Conservation (phyloP, 768 basidiomycete species). For the Daedalea quercina region DNA sequence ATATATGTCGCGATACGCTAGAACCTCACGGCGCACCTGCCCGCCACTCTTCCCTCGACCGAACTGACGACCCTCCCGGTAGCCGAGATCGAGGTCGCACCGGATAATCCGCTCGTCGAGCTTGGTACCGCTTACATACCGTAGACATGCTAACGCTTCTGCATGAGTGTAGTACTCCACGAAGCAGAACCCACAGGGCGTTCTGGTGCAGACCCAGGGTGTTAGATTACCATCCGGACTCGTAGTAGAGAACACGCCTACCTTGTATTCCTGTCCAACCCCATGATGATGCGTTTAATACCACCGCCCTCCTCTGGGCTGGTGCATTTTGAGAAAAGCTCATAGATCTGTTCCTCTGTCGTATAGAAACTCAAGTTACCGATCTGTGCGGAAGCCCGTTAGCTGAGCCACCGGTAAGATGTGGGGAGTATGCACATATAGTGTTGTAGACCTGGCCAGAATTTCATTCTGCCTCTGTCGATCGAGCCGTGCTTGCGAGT, state of each 20-base stretch:
- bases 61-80: constrained; percentile 94
- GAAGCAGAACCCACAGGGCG: constrained; percentile 93
- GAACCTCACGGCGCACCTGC: constrained; percentile 40
- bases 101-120: constrained; percentile 98
- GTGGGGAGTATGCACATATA: constrained; percentile 65
- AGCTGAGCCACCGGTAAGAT: constrained; percentile 12
- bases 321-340: constrained; percentile 86
- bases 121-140: constrained; percentile 96
- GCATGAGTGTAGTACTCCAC: constrained; percentile 94
- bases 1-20: neutral
- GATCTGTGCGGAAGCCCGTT: constrained; percentile 39
- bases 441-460: constrained; percentile 78
- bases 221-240: neutral
- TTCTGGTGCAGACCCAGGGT: constrained; percentile 36
- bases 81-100: constrained; percentile 95
- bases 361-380: constrained; percentile 93
- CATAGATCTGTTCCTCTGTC: constrained; percentile 94
- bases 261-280: constrained; percentile 86
- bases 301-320: constrained; percentile 83
- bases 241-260: constrained; percentile 24
- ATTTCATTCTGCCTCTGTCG: constrained; percentile 71
- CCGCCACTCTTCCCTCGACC: constrained; percentile 97
- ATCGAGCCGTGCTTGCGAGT: constrained; percentile 81
- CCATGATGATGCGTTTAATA: constrained; percentile 94
- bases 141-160: constrained; percentile 89